Percentiles rank a stretch among this genome's conserved stretches.
phyloP scores from a whole-genome alignment of 1,284 basidiomycete genomes.

The Veloboletus limbatus region DNA sequence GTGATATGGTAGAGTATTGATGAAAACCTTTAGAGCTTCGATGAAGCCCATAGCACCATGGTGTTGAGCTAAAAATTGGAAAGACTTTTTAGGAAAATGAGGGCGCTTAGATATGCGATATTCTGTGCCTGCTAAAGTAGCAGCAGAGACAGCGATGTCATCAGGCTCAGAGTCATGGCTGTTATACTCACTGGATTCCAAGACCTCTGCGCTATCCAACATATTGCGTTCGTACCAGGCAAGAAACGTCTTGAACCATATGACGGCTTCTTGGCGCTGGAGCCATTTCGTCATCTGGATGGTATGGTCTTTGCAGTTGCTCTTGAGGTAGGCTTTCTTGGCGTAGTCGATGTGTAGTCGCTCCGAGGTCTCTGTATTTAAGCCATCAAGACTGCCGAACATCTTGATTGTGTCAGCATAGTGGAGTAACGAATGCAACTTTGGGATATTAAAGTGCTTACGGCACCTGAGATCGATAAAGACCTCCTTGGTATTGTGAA shows the following conservation, averaged over 20 bases:
- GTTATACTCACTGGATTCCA: no score
- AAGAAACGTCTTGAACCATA: not conserved
- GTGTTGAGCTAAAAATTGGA: not conserved
- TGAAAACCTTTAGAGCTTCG: not conserved
- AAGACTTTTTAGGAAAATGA: not conserved
- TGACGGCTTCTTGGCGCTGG: not conserved
- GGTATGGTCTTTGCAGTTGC: not conserved
- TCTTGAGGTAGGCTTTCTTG: constrained; percentile 3
- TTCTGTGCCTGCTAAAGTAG: not conserved
- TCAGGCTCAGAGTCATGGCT: not conserved
- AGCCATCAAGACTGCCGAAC: not conserved
- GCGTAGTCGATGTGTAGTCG: not conserved
- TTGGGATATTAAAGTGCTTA: not conserved
- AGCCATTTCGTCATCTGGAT: constrained; percentile 4
- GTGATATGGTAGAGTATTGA: not conserved
- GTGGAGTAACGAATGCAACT: no score
- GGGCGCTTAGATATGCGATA: not conserved
- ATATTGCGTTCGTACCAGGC: not conserved
- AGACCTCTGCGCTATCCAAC: no score
- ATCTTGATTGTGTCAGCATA: no score
- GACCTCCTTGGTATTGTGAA: not conserved
- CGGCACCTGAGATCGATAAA: not conserved
- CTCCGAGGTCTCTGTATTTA: not conserved
- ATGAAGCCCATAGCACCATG: not conserved
- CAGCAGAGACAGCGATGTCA: no score